Evolutionary conservation across 202 grass and related monocot genomes (phyloP).

Genomic region (Panicum virgatum): DNA sequence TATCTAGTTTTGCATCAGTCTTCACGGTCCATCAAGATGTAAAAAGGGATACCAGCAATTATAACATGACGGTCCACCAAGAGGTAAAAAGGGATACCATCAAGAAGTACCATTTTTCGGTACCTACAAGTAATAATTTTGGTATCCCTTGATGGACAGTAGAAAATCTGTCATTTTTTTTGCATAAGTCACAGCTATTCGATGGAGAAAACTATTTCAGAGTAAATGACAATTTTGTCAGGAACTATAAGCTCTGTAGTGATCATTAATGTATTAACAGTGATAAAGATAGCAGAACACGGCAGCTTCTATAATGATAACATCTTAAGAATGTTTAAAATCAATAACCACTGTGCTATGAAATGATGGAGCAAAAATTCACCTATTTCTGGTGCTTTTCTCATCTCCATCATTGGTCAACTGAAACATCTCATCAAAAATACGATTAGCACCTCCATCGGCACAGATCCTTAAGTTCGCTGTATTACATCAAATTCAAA

Average conservation of each 20-base stretch:
- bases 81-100: no score
- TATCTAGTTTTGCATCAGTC: neutral
- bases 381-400: slow-evolving; percentile 52
- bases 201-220: neutral
- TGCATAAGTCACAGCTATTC: neutral
- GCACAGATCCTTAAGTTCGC: slow-evolving; percentile 75
- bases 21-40: no score
- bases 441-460: slow-evolving; percentile 72
- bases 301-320: neutral
- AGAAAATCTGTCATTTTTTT: no score
- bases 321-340: slow-evolving; percentile 16
- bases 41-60: no score
- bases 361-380: slow-evolving; percentile 17
- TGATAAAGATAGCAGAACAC: neutral
- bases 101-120: no score
- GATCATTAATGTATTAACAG: neutral
- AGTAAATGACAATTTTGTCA: neutral
- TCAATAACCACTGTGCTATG: neutral
- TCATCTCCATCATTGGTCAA: slow-evolving; percentile 52
- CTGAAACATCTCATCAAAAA: slow-evolving; percentile 76
- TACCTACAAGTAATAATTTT: no score
- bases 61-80: no score
- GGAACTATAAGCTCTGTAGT: no score
- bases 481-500: slow-evolving; percentile 69
- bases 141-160: no score